Conservation (phyloP, 306 rosid species). For the Neltuma alba region DNA sequence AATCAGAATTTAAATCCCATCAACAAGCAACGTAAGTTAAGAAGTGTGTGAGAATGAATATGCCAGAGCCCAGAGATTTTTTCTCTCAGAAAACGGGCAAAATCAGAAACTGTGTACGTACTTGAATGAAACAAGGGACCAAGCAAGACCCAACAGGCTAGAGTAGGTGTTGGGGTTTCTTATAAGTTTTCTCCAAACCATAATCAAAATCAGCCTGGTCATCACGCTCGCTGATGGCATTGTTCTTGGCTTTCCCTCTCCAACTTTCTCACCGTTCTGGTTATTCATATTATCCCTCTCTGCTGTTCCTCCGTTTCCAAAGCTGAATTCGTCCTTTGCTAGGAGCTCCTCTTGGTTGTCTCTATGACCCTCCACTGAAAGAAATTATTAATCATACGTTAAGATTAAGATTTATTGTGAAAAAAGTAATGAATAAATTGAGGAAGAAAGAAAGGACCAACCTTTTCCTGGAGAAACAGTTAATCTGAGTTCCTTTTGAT, state of each 20-base stretch:
- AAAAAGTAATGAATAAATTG: background rate
- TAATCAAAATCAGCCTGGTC: constrained; percentile 92
- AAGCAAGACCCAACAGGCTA: constrained; percentile 76
- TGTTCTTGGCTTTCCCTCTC: constrained; percentile 57
- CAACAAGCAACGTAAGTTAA: background rate
- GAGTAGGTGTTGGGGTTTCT: constrained; percentile 96
- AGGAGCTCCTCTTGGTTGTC: constrained; percentile 69
- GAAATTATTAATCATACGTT: background rate
- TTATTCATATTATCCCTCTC: constrained; percentile 55
- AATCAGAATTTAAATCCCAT: constrained; percentile 4
- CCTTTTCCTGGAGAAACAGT: constrained; percentile 83
- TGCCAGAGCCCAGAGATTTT: background rate
- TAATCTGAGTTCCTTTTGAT: constrained; percentile 75
- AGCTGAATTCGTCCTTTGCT: constrained; percentile 81
- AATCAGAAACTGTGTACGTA: constrained; percentile 4
- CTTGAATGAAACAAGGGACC: constrained; percentile 90
- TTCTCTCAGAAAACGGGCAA: background rate
- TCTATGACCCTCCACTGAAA: constrained; percentile 63
- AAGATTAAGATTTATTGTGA: background rate
- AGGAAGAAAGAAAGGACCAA: constrained; percentile 2
- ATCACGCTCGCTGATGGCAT: constrained; percentile 94
- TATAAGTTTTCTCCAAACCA: constrained; percentile 94
- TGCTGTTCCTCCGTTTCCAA: constrained; percentile 64
- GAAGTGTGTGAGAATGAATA: no score
- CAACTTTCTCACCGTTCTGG: constrained; percentile 53